Percentiles rank a stretch among this genome's conserved stretches.
Conservation (phyloP, 164 flowering plant species). For the Stephania cephalantha region DNA sequence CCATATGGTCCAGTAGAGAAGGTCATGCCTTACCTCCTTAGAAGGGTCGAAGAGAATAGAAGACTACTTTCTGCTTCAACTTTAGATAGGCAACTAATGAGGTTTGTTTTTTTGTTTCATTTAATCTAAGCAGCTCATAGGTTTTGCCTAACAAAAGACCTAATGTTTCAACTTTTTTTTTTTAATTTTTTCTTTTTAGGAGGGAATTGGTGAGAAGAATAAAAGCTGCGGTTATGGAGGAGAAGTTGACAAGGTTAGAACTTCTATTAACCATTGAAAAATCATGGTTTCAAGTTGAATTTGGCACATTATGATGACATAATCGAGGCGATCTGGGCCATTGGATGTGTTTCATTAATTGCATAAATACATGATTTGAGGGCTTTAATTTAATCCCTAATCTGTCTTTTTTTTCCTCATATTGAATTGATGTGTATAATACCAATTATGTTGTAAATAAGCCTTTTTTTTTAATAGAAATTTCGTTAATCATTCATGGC, state of each 20-base stretch:
- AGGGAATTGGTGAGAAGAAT: constrained; percentile 52
- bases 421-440: no score
- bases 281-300: neutral
- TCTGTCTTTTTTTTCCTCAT: no score
- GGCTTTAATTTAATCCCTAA: neutral
- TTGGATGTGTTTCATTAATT: no score
- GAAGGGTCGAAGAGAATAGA: constrained; percentile 92
- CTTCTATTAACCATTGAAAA: neutral
- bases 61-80: constrained; percentile 62
- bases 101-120: constrained; percentile 25
- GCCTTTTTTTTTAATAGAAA: no score
- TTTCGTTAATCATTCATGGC: no score
- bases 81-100: constrained; percentile 61
- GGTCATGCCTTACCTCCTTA: constrained; percentile 74
- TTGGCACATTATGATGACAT: neutral
- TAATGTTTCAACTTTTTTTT: neutral
- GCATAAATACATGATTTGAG: neutral
- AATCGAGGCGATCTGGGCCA: neutral
- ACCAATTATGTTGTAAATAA: no score
- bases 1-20: constrained; percentile 81
- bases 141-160: neutral
- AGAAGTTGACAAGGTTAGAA: neutral
- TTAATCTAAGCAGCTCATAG: neutral
- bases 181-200: constrained; percentile 26
- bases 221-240: constrained; percentile 20